phyloP scores from a whole-genome alignment of 352 stramenopile species.

The Stramenopiles sp. region DNA sequence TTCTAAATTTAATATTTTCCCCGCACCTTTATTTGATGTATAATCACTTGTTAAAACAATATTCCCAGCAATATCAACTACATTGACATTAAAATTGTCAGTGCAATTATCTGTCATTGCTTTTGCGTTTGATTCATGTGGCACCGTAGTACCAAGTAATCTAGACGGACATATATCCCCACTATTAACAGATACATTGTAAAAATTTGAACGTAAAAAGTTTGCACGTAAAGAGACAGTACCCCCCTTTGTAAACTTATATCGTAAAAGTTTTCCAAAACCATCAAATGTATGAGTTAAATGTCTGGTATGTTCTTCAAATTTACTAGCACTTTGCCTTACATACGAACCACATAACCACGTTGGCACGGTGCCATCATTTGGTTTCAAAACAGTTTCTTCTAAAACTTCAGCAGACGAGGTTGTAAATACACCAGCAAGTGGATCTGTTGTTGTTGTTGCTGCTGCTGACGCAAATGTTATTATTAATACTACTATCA shows the following conservation, averaged over 20 bases:
- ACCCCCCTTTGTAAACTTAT: not conserved
- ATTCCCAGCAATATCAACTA: not conserved
- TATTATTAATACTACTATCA: too few relatives aligned
- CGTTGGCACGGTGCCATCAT: not conserved
- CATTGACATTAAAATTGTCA: constrained; percentile 2
- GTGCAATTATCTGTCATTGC: not conserved
- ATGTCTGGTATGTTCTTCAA: not conserved
- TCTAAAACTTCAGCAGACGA: not conserved
- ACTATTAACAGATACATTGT: not conserved
- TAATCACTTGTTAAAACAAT: not conserved
- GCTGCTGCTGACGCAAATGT: not conserved
- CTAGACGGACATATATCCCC: not conserved
- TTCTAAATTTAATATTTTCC: not conserved
- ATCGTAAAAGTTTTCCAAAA: not conserved
- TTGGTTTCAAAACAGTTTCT: not conserved
- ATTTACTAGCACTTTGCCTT: not conserved
- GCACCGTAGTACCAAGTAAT: not conserved
- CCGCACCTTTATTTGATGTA: not conserved
- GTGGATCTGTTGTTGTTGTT: not conserved
- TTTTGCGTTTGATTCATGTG: not conserved
- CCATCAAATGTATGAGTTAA: not conserved
- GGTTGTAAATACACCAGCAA: not conserved
- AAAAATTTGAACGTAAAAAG: not conserved
- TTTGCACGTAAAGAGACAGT: not conserved
- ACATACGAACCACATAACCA: not conserved